Evolutionary conservation across 1,139 yeast species (phyloP), one percentile per base, ranked within the genome.

Genomic region (Geotrichum reessii): DNA sequence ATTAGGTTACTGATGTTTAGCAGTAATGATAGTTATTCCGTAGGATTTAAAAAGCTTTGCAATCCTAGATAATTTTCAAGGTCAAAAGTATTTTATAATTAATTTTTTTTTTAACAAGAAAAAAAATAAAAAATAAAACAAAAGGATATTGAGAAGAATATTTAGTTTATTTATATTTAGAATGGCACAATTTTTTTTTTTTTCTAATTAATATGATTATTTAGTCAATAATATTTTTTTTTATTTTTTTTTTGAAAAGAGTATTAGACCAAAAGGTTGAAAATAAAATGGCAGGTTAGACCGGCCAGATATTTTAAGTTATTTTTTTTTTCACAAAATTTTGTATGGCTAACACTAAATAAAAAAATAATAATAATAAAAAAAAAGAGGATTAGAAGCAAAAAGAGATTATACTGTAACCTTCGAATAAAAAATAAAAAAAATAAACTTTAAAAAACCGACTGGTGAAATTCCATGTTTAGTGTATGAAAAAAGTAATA

Each of bases 281-380:
- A 52, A 52, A 52, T 42, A 42, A 44, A 44, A 52, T 52, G 54
- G 54, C 54, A 52, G 54, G 54, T 52, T 42, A n/a, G 37, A n/a
- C 31, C 12, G 48, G 42, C 42, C 42, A 12, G 19, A 37, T 37
- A 37, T 37, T 37, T 37, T 37, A 37, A n/a, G 17, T 37, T 37
- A 14, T 14, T 37, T 17, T 37, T 37, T 37, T 37, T 37, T 19
- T 22, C 21, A n/a, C 37, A 27, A 31, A 19, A 27, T 52, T 42
- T 52, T 44, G 49, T 52, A 21, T 28, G 44, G 21, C 42, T n/a
- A 50, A 28, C 44, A 28, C 25, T 21, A 47, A 22, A 47, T 19
- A 25, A 8, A 47, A 47, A 47, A 6, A 22, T 14, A 27, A 50
- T 17, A 31, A 33, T 9, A 4, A 11, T 7, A 6, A 42, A n/a